phyloP scores from a whole-genome alignment of 805 yeast genomes.

The Ogataea paradorogensis region DNA sequence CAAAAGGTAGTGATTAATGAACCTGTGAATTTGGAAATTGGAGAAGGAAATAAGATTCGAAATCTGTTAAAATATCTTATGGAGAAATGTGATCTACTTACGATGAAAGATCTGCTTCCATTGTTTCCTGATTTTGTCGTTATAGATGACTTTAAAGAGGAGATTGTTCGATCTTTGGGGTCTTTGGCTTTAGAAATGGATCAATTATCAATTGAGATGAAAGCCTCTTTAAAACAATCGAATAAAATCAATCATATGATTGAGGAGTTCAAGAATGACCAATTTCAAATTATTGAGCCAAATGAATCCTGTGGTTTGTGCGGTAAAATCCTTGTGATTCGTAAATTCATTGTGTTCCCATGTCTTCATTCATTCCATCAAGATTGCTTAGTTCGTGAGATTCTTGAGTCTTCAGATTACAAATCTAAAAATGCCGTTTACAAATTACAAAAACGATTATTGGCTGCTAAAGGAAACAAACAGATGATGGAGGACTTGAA shows the following conservation, averaged over 20 bases:
- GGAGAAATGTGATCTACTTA: constrained; percentile 48
- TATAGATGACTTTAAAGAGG: constrained; percentile 80
- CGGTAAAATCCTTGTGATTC: constrained; percentile 60
- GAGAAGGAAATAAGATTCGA: constrained; percentile 32
- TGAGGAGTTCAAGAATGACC: constrained; percentile 42
- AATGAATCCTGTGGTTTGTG: constrained; percentile 82
- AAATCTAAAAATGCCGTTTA: constrained; percentile 61
- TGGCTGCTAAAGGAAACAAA: constrained; percentile 35
- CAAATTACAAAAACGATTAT: constrained; percentile 45
- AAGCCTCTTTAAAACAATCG: constrained; percentile 60
- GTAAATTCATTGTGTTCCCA: constrained; percentile 79
- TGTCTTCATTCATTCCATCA: constrained; percentile 89
- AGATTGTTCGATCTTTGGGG: constrained; percentile 76
- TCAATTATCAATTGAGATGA: constrained; percentile 70
- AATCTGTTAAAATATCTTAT: constrained; percentile 35
- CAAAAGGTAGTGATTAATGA: constrained; percentile 31
- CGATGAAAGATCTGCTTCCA: constrained; percentile 80
- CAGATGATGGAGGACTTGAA: constrained; percentile 30
- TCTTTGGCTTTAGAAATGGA: constrained; percentile 64
- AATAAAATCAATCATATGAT: constrained; percentile 61
- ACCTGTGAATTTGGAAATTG: constrained; percentile 28
- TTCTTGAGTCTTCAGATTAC: constrained; percentile 63
- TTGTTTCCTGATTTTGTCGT: constrained; percentile 80
- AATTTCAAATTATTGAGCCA: constrained; percentile 70
- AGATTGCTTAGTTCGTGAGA: constrained; percentile 72